A percentile compares a stretch with the other conserved stretches of the same genome.
These are phyloP conservation scores for Centrapalus pauciflorus DNA, from an alignment of 129 eudicot genomes.

Conservation along the genomic window DNA sequence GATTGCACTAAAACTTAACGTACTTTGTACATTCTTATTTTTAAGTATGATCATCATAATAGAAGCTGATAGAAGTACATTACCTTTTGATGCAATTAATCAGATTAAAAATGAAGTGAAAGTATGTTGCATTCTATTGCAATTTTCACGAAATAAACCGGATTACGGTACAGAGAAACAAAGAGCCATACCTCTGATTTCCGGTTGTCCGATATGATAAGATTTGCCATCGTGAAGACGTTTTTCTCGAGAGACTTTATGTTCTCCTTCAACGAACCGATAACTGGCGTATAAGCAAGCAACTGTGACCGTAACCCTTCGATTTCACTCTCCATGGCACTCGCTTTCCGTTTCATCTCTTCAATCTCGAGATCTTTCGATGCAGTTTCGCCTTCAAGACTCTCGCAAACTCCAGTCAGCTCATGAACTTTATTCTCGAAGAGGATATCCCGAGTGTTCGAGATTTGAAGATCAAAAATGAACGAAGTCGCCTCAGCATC, in stretches of 20 bases:
- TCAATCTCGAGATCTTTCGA: conserved; percentile 58
- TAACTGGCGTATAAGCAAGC: conserved; percentile 49
- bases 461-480: conserved; percentile 79
- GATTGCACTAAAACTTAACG: too few species aligned
- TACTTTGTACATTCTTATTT: too few species aligned
- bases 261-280: conserved; percentile 53
- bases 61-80: too few species aligned
- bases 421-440: conserved; percentile 64
- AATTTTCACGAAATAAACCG: too few species aligned
- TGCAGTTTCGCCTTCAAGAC: conserved; percentile 55
- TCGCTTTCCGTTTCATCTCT: conserved; percentile 51
- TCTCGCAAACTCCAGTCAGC: conserved; percentile 55
- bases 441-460: conserved; percentile 57
- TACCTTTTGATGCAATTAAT: too few species aligned
- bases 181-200: conserved; percentile 44
- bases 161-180: not conserved
- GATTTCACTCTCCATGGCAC: conserved; percentile 53
- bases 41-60: too few species aligned
- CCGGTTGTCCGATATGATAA: conserved; percentile 26
- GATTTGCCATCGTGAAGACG: conserved; percentile 40
- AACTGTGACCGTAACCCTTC: conserved; percentile 54
- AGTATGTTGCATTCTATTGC: too few species aligned
- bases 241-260: conserved; percentile 58
- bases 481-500: conserved; percentile 89
- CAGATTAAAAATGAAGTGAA: too few species aligned